Percentiles rank a stretch among this genome's conserved stretches.
Conservation (phyloP, 257 asterid species). For the Vinca minor region DNA sequence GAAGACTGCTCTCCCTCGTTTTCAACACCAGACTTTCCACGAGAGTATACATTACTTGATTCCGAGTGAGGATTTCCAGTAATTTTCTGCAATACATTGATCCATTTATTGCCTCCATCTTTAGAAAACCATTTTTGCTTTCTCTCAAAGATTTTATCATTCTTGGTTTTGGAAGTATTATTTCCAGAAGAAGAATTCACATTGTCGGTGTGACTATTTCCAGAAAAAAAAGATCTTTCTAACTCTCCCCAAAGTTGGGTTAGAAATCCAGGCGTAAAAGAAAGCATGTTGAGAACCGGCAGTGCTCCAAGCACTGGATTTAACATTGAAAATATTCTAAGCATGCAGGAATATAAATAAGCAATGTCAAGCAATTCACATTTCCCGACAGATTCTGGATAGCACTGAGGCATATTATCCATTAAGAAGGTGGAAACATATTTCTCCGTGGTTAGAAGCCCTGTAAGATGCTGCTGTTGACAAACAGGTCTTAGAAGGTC, state of each 20-base stretch:
- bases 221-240: slow-evolving; percentile 49
- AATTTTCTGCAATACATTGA: slow-evolving; percentile 56
- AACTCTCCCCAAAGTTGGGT: slow-evolving; percentile 61
- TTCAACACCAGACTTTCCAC: slow-evolving; percentile 25
- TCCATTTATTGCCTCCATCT: slow-evolving; percentile 74
- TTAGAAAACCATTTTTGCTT: slow-evolving; percentile 44
- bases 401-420: slow-evolving; percentile 24
- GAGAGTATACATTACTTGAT: slow-evolving; percentile 26
- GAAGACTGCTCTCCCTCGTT: slow-evolving; percentile 41
- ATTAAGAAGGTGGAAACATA: slow-evolving; percentile 25
- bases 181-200: slow-evolving; percentile 22
- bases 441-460: slow-evolving; percentile 46
- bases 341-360: slow-evolving; percentile 72
- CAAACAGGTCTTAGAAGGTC: slow-evolving; percentile 63
- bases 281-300: slow-evolving; percentile 85
- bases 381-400: slow-evolving; percentile 28
- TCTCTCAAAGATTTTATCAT: slow-evolving; percentile 37
- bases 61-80: slow-evolving; percentile 52
- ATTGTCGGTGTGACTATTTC: slow-evolving; percentile 23
- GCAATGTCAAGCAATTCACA: slow-evolving; percentile 53
- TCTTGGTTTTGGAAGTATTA: slow-evolving; percentile 28
- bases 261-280: slow-evolving; percentile 93
- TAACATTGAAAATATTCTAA: slow-evolving; percentile 55
- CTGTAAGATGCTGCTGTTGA: slow-evolving; percentile 76
- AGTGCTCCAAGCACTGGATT: slow-evolving; percentile 67